Percentiles rank a stretch among this genome's conserved stretches.
Conservation (phyloP, 2,329 filamentous ascomycete genomes). For the Scedosporium minutisporum region DNA sequence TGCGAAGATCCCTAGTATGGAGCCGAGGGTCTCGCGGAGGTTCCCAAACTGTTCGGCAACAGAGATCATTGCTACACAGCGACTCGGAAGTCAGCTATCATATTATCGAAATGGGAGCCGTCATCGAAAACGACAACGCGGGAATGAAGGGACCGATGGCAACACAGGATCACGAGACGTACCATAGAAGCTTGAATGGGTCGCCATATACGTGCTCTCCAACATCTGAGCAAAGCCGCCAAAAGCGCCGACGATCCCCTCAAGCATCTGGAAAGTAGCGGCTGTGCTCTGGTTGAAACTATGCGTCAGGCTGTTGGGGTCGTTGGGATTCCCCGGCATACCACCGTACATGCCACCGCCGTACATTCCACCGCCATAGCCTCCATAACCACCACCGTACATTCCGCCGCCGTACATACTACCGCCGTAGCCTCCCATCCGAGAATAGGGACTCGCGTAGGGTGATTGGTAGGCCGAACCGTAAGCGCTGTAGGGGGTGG, state of each 20-base stretch:
- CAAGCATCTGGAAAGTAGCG: conserved; percentile 95
- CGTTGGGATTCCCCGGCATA: conserved; percentile 56
- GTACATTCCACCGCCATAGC: conserved; percentile 32
- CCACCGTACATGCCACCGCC: conserved; percentile 34
- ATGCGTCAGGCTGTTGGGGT: conserved; percentile 89
- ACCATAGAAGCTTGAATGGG: conserved; percentile 98
- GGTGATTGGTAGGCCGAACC: conserved; percentile 27
- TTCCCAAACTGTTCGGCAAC: conserved; percentile 97
- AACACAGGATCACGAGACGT: conserved; percentile 24
- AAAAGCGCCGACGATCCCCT: conserved; percentile 93
- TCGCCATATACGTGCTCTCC: conserved; percentile 99
- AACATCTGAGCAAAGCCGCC: conserved; percentile 98
- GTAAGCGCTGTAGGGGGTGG: conserved; percentile 35
- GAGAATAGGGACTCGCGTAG: conserved; percentile 31
- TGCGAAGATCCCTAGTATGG: conserved; percentile 89
- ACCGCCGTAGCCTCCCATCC: conserved; percentile 35
- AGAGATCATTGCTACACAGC: conserved; percentile 74
- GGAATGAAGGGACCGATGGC: not conserved
- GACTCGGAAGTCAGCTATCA: conserved; percentile 5
- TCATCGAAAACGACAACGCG: not conserved
- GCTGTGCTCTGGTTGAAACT: conserved; percentile 91
- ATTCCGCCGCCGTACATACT: conserved; percentile 30
- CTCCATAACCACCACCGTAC: conserved; percentile 33
- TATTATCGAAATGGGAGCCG: not conserved
- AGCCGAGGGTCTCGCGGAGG: conserved; percentile 84